These are phyloP conservation scores for Puya raimondii DNA, from an alignment of 176 grass and related monocot genomes.

Conservation along the genomic window DNA sequence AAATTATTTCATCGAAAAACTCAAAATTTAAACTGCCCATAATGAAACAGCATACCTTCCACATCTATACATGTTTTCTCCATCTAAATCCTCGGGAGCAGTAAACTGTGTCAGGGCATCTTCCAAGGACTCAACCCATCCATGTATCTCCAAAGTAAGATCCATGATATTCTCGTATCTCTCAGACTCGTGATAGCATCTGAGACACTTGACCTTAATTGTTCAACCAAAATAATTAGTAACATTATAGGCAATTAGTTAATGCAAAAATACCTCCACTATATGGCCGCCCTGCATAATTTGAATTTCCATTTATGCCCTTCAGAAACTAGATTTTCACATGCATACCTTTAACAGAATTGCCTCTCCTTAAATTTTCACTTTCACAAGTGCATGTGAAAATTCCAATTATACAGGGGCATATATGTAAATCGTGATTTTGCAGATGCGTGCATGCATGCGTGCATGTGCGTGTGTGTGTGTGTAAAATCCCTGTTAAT, in stretches of 20 bases:
- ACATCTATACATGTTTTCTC: conserved; percentile 99
- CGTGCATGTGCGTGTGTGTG: too few species aligned
- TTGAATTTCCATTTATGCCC: too few species aligned
- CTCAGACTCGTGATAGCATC: conserved; percentile 92
- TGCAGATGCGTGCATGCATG: too few species aligned
- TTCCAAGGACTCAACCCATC: conserved; percentile 95
- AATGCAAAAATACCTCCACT: too few species aligned
- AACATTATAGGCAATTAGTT: conserved; percentile 1
- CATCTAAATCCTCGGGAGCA: conserved; percentile 95
- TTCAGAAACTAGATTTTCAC: too few species aligned
- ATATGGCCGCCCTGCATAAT: too few species aligned
- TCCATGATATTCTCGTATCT: conserved; percentile 99
- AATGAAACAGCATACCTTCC: conserved; percentile 47
- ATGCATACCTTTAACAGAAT: too few species aligned
- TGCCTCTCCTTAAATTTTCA: too few species aligned
- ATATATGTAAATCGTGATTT: neutral
- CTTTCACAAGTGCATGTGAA: too few species aligned
- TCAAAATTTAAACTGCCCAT: too few species aligned
- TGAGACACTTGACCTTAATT: conserved; percentile 89
- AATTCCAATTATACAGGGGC: neutral
- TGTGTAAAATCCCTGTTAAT: neutral
- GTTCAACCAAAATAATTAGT: conserved; percentile 34
- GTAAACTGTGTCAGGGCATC: conserved; percentile 99
- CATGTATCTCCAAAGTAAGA: conserved; percentile 98
- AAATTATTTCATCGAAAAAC: too few species aligned